Percentiles rank a stretch among this genome's conserved stretches.
These are phyloP conservation scores for Ilyonectria destructans DNA, from an alignment of 2,329 filamentous ascomycete genomes.

Conservation along the genomic window DNA sequence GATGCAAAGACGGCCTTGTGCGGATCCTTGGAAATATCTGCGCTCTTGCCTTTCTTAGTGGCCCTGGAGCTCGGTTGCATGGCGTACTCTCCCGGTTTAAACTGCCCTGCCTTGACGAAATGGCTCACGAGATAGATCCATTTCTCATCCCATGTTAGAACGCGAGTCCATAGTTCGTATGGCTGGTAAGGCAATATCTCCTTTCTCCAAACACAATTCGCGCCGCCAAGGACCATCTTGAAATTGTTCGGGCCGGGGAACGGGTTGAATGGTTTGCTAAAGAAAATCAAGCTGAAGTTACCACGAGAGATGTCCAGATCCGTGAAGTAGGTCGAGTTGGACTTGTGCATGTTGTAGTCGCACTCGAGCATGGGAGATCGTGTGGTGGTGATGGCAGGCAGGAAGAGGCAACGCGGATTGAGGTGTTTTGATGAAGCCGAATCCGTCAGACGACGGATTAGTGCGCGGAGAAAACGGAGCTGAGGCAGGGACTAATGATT, in stretches of 20 bases:
- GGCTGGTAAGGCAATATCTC: constrained; percentile 35
- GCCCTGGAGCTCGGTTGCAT: constrained; percentile 11
- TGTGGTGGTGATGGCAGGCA: constrained; percentile 24
- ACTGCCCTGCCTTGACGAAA: constrained; percentile 29
- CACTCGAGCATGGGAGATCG: constrained; percentile 33
- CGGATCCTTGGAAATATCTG: neutral
- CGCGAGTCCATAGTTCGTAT: constrained; percentile 37
- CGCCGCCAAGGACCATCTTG: constrained; percentile 23
- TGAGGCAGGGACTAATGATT: neutral
- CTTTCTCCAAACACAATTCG: constrained; percentile 33
- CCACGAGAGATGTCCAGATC: constrained; percentile 37
- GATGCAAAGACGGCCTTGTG: constrained; percentile 20
- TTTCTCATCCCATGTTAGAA: constrained; percentile 38
- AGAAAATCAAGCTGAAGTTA: constrained; percentile 29
- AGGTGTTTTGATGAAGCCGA: constrained; percentile 11
- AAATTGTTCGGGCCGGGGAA: constrained; percentile 22
- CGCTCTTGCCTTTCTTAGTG: neutral
- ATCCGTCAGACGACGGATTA: constrained; percentile 18
- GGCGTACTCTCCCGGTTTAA: constrained; percentile 26
- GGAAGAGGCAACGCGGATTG: constrained; percentile 22
- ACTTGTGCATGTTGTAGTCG: constrained; percentile 41
- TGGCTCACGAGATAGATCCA: constrained; percentile 39
- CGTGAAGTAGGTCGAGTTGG: constrained; percentile 39
- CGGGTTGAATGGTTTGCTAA: constrained; percentile 25
- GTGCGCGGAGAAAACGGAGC: constrained; percentile 13